A percentile compares a stretch with the other conserved stretches of the same genome.
Conservation (phyloP, 441 rosid genomes). For the Melastoma candidum region DNA sequence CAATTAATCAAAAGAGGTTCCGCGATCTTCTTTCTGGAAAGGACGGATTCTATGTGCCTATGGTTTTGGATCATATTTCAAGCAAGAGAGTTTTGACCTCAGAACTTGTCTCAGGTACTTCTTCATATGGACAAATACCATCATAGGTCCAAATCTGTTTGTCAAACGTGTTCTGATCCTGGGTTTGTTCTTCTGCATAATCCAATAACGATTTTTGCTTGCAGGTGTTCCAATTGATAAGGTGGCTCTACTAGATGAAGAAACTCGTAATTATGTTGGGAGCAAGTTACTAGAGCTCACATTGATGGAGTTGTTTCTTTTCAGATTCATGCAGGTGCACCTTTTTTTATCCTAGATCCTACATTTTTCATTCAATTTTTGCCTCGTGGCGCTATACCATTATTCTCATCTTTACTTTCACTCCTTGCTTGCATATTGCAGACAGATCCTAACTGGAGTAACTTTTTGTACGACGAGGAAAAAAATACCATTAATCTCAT, state of each 20-base stretch:
- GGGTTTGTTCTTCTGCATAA: too few relatives aligned
- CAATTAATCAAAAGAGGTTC: slow-evolving; percentile 72
- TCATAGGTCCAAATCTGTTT: background rate
- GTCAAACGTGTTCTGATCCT: background rate
- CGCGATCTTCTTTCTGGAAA: slow-evolving; percentile 37
- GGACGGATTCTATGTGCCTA: slow-evolving; percentile 69
- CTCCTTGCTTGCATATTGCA: slow-evolving; percentile 22
- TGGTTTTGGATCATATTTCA: slow-evolving; percentile 62
- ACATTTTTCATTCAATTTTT: background rate
- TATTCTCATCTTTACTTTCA: slow-evolving; percentile 4
- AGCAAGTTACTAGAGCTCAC: background rate
- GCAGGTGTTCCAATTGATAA: slow-evolving; percentile 88
- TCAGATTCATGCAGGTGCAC: slow-evolving; percentile 83
- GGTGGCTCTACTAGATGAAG: slow-evolving; percentile 70
- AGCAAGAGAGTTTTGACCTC: slow-evolving; percentile 74
- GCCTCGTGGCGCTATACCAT: background rate
- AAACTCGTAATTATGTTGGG: slow-evolving; percentile 73
- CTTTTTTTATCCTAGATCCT: background rate
- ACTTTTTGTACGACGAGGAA: slow-evolving; percentile 69
- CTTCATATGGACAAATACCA: background rate
- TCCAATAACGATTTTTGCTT: background rate
- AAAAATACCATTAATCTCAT: slow-evolving; percentile 72
- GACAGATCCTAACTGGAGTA: slow-evolving; percentile 99
- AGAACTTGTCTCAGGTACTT: slow-evolving; percentile 71
- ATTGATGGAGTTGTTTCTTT: slow-evolving; percentile 52